phyloP scores from a whole-genome alignment of 1,284 basidiomycete species.

The Ceratobasidium sp. region DNA sequence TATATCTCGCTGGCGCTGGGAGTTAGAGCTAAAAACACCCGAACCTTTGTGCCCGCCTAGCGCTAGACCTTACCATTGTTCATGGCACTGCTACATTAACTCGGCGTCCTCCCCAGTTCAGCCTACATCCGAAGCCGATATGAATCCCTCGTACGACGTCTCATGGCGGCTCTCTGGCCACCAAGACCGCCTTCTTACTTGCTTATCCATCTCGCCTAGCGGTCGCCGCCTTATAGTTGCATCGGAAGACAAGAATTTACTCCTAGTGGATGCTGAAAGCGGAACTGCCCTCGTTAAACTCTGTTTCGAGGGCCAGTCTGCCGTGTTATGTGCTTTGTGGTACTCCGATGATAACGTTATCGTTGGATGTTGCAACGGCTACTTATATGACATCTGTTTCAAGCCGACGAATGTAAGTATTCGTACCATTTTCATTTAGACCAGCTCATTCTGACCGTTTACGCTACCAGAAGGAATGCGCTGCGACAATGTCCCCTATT shows the following conservation, averaged over 20 bases:
- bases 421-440: too few relatives aligned
- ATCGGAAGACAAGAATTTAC: not conserved
- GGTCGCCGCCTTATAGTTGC: not conserved
- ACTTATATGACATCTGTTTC: not conserved
- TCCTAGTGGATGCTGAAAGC: not conserved
- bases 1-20: too few relatives aligned
- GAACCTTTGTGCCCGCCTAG: too few relatives aligned
- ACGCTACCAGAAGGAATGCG: not conserved
- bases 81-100: too few relatives aligned
- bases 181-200: not conserved
- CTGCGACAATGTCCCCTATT: not conserved
- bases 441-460: too few relatives aligned
- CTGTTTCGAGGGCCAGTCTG: not conserved
- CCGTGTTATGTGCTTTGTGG: not conserved
- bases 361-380: not conserved
- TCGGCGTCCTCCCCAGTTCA: too few relatives aligned
- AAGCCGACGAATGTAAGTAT: not conserved
- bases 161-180: not conserved
- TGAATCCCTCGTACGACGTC: not conserved
- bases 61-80: too few relatives aligned
- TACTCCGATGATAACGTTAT: not conserved
- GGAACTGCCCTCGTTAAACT: not conserved
- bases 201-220: not conserved
- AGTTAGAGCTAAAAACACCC: too few relatives aligned
- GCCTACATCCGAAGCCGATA: too few relatives aligned